Base-by-base conservation (phyloP, 495 filamentous ascomycete species). In the Podospora comata region DNA sequence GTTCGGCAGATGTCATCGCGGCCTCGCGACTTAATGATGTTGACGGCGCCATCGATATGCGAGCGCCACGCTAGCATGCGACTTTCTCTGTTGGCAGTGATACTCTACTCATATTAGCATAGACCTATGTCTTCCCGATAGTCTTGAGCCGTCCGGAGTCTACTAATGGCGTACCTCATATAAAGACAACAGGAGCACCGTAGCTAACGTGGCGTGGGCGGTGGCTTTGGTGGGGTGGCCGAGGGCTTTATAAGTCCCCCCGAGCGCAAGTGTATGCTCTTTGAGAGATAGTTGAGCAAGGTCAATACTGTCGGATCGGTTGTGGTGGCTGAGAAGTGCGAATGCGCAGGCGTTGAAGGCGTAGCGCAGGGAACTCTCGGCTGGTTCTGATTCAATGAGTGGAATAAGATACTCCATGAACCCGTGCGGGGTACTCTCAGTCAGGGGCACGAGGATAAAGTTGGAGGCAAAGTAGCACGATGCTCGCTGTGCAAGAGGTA, bases 331-430 rank as follows among this genome's bases (percentile, higher is more conserved):
- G 69, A 77, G 78, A 72, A 84, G 81, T 4, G 85, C 85, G 70
- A 87, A 80, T 20, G 88, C 80, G 64, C 89, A 86, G 1, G 89
- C 87, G 53, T 85, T 80, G 60, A 89, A 88, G 54, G 86, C 85
- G 48, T 84, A 74, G 7, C 80, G 79, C 6, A 91, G 68, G 26
- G 82, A 81, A 11, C 84, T 85, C 4, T 80, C 82, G 9, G 78
- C 66, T 0, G 68, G 67, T 20, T 85, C 76, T 9, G 80, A 71
- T n/a, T 84, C 81, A 57, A 88, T 80, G 16, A 86, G 74, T 7
- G 83, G 83, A 0, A 87, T 73, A 2, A 91, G 72, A 62, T 85
- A 85, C 27, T 89, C 87, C 76, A 87, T 78, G 68, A 82, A 85
- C 1, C 85, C 86, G 30, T 84, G 70, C 5, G 77, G 73, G 55